Evolutionary conservation across 1,284 basidiomycete genomes (phyloP).

Genomic region (Hortiboletus rubellus): DNA sequence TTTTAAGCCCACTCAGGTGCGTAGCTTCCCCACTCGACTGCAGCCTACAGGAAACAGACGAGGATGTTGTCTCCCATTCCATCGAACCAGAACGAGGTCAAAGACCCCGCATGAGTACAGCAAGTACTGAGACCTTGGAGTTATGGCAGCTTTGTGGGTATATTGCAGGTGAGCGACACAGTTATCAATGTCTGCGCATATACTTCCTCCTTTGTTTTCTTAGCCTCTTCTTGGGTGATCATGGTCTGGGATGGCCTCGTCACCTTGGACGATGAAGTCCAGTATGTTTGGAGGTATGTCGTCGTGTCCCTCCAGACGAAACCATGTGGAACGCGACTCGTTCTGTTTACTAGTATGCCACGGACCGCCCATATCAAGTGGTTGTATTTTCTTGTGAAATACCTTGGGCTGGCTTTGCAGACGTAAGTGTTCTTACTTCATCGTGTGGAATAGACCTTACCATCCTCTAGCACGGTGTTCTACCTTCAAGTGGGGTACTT

Average conservation of each 20-base stretch:
- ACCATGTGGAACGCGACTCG: neutral
- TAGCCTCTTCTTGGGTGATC: slow-evolving; percentile 11
- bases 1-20: neutral
- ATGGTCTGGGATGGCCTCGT: slow-evolving; percentile 19
- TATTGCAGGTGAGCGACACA: slow-evolving; percentile 6
- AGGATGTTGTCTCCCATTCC: neutral
- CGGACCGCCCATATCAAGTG: slow-evolving; percentile 21
- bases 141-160: slow-evolving; percentile 12
- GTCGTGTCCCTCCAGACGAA: neutral
- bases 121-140: neutral
- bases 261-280: slow-evolving; percentile 13
- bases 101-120: slow-evolving; percentile 8
- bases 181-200: too few relatives aligned
- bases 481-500: slow-evolving; percentile 12
- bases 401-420: slow-evolving; percentile 15
- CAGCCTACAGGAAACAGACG: too few relatives aligned
- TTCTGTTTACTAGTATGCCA: slow-evolving; percentile 11
- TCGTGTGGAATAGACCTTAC: neutral
- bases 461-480: slow-evolving; percentile 10
- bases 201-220: neutral
- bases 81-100: neutral
- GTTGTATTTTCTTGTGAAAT: slow-evolving; percentile 23
- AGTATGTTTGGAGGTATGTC: slow-evolving; percentile 22
- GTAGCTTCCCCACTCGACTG: neutral
- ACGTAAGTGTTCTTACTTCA: slow-evolving; percentile 8